phyloP scores from a whole-genome alignment of 2,329 filamentous ascomycete species.

The Clarireedia homoeocarpa region DNA sequence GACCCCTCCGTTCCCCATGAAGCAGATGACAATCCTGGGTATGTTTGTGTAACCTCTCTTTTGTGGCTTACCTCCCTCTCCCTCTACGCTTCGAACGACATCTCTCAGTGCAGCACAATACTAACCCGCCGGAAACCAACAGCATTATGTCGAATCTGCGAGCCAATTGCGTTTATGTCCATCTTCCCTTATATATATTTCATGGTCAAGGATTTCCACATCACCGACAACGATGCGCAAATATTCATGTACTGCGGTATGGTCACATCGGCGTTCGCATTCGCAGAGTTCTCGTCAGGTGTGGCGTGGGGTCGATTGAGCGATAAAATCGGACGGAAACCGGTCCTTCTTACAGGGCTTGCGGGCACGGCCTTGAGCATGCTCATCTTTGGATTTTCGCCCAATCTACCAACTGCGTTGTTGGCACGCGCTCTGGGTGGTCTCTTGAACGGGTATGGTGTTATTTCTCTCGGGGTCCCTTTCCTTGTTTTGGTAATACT shows the following conservation, averaged over 20 bases:
- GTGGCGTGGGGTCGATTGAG: slow-evolving; percentile 91
- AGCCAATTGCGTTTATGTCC: slow-evolving; percentile 98
- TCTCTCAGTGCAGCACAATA: neutral
- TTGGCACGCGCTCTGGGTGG: slow-evolving; percentile 84
- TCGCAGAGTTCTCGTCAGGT: slow-evolving; percentile 89
- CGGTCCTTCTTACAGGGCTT: slow-evolving; percentile 82
- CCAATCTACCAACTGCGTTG: slow-evolving; percentile 72
- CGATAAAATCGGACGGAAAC: slow-evolving; percentile 86
- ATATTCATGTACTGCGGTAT: slow-evolving; percentile 92
- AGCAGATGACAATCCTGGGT: slow-evolving; percentile 48
- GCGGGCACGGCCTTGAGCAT: slow-evolving; percentile 89
- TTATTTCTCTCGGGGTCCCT: neutral
- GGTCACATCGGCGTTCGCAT: slow-evolving; percentile 92
- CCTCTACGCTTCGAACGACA: neutral
- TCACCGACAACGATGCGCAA: slow-evolving; percentile 68
- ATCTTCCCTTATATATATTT: slow-evolving; percentile 98
- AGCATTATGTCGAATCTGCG: slow-evolving; percentile 93
- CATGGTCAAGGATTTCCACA: slow-evolving; percentile 89
- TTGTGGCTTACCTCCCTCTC: neutral
- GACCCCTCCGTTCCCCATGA: slow-evolving; percentile 33
- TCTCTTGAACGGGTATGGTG: slow-evolving; percentile 76
- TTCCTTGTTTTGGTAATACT: slow-evolving; percentile 1
- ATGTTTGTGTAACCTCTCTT: slow-evolving; percentile 22
- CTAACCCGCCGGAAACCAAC: neutral
- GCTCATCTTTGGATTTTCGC: slow-evolving; percentile 83